These are phyloP conservation scores for Azolla pinnata DNA, from an alignment of 75 land plant genomes.

Conservation along the genomic window DNA sequence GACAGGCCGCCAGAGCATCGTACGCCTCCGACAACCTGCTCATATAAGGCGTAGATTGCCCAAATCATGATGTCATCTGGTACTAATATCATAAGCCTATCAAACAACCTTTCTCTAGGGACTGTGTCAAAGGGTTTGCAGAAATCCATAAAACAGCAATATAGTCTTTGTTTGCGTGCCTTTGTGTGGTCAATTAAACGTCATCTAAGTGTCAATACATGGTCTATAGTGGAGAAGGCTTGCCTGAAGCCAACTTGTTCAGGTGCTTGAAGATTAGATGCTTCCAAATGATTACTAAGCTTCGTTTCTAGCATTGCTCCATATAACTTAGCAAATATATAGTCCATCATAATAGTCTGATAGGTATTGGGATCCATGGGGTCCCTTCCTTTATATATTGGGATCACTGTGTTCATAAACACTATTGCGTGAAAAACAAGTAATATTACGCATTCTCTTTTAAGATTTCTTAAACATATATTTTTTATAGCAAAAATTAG, in stretches of 20 bases:
- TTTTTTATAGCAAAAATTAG: no score
- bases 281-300: background rate
- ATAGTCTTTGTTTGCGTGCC: background rate
- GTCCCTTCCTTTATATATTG: background rate
- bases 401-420: conserved; percentile 1
- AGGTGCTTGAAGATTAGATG: background rate
- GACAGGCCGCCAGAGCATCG: background rate
- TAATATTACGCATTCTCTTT: no score
- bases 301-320: background rate
- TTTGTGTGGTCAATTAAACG: conserved; percentile 1
- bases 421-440: no score
- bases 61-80: background rate
- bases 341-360: background rate
- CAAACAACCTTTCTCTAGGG: background rate
- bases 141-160: background rate
- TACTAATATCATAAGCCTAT: background rate
- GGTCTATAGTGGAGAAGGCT: conserved; percentile 1
- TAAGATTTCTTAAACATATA: no score
- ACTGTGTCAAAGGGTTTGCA: background rate
- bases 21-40: background rate
- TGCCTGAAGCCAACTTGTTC: background rate
- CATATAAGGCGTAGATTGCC: background rate
- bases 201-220: background rate
- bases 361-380: background rate
- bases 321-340: background rate